Conservation (phyloP, 768 basidiomycete species). For the Calocera cornea region DNA sequence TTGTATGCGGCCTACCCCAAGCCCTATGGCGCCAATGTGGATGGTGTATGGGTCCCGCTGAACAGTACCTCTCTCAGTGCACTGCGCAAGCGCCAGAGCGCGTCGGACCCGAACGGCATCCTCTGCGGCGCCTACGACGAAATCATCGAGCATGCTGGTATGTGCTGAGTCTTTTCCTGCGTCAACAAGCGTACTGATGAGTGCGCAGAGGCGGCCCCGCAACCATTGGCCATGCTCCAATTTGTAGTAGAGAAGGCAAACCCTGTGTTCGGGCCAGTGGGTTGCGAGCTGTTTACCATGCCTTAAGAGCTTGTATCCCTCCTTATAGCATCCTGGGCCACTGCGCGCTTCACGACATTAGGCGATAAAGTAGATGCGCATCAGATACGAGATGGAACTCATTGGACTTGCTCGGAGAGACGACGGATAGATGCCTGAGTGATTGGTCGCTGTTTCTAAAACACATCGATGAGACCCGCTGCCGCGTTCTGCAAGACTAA, state of each 20-base stretch:
- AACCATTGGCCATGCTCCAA: not conserved
- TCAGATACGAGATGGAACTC: too few species aligned
- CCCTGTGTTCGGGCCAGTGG: not conserved
- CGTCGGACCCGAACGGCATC: not conserved
- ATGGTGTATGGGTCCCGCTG: not conserved
- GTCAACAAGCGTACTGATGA: not conserved
- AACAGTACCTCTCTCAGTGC: not conserved
- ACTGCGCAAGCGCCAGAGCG: not conserved
- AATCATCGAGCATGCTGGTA: not conserved
- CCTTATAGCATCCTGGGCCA: too few species aligned
- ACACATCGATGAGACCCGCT: too few species aligned
- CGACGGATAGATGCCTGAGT: too few species aligned
- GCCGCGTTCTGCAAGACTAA: too few species aligned
- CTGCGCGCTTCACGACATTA: too few species aligned
- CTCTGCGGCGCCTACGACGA: not conserved
- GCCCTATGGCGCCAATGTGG: constrained; percentile 7
- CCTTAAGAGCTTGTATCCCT: not conserved
- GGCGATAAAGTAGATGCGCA: too few species aligned
- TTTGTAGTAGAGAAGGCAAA: not conserved
- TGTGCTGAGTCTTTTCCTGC: not conserved
- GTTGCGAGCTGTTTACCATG: not conserved
- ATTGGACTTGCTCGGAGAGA: too few species aligned
- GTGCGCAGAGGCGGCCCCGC: not conserved
- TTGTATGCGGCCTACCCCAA: constrained; percentile 9
- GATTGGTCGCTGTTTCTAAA: too few species aligned